A percentile compares a stretch with the other conserved stretches of the same genome.
Evolutionary conservation across 2,329 filamentous ascomycete species (phyloP).

Genomic region (Stagonosporopsis cucurbitacearum): DNA sequence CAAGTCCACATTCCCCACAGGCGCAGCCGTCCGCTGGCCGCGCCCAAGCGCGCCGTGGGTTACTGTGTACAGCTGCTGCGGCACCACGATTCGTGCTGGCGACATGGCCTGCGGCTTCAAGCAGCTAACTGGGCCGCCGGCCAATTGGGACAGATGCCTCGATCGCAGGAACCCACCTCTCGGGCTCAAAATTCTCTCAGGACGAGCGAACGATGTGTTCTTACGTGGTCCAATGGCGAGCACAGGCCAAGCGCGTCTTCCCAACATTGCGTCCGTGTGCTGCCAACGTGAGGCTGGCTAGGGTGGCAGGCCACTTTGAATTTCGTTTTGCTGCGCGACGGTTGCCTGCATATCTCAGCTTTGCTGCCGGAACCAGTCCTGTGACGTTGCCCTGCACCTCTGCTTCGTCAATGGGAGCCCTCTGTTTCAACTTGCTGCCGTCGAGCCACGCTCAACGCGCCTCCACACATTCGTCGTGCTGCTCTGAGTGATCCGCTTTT

Average conservation of each 20-base stretch:
- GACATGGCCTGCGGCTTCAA: slow-evolving; percentile 28
- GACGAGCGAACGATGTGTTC: slow-evolving; percentile 35
- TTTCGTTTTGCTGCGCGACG: slow-evolving; percentile 35
- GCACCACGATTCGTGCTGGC: slow-evolving; percentile 33
- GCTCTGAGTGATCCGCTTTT: slow-evolving; percentile 33
- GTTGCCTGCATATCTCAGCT: slow-evolving; percentile 26
- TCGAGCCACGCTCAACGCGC: slow-evolving; percentile 40
- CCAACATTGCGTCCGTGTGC: slow-evolving; percentile 32
- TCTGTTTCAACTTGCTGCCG: slow-evolving; percentile 31
- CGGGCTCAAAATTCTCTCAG: slow-evolving; percentile 38
- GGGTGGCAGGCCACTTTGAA: slow-evolving; percentile 39
- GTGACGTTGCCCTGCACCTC: slow-evolving; percentile 43
- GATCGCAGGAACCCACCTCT: slow-evolving; percentile 34
- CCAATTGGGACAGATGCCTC: slow-evolving; percentile 34
- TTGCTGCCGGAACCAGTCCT: slow-evolving; percentile 34
- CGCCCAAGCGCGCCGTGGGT: slow-evolving; percentile 21
- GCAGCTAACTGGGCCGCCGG: slow-evolving; percentile 34
- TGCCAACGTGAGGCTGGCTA: slow-evolving; percentile 43
- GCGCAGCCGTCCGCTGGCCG: slow-evolving; percentile 29
- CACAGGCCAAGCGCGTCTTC: slow-evolving; percentile 34
- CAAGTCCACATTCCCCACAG: slow-evolving; percentile 29
- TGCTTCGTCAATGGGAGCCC: slow-evolving; percentile 35
- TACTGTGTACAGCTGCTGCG: slow-evolving; percentile 36
- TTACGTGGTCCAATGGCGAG: slow-evolving; percentile 48
- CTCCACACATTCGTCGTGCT: slow-evolving; percentile 36